These are phyloP conservation scores for Trypanosoma platydactyli DNA, from an alignment of 208 protist species.

Conservation along the genomic window DNA sequence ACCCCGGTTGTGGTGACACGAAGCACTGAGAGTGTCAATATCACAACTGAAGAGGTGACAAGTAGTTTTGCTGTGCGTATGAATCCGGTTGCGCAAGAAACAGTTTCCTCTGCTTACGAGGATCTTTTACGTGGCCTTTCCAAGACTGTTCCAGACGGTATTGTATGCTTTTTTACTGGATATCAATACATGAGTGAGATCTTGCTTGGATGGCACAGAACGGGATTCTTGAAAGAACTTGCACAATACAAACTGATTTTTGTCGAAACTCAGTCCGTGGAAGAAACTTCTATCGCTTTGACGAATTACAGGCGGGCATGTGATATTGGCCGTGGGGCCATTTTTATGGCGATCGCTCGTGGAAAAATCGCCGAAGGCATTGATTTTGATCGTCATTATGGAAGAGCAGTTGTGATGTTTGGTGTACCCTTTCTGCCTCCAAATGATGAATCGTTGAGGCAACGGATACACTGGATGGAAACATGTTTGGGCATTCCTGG, in stretches of 20 bases:
- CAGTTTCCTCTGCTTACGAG: slow-evolving; percentile 96
- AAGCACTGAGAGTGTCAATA: slow-evolving; percentile 87
- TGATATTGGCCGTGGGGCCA: slow-evolving; percentile 97
- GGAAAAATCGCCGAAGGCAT: slow-evolving; percentile 98
- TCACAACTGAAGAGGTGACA: slow-evolving; percentile 87
- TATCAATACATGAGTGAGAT: slow-evolving; percentile 96
- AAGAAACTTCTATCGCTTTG: slow-evolving; percentile 97
- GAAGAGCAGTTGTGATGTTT: slow-evolving; percentile 96
- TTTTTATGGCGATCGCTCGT: slow-evolving; percentile 98
- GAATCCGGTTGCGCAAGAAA: slow-evolving; percentile 71
- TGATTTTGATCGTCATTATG: slow-evolving; percentile 98
- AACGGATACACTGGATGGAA: slow-evolving; percentile 97
- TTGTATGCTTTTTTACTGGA: slow-evolving; percentile 97
- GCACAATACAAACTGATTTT: slow-evolving; percentile 98
- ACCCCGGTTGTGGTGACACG: slow-evolving; percentile 93
- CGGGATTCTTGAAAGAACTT: slow-evolving; percentile 92
- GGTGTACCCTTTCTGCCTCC: slow-evolving; percentile 96
- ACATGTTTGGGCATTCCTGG: slow-evolving; percentile 96
- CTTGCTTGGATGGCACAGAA: slow-evolving; percentile 91
- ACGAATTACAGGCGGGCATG: slow-evolving; percentile 97
- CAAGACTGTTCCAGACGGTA: slow-evolving; percentile 96
- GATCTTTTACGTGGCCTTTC: slow-evolving; percentile 94
- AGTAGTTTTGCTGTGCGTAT: slow-evolving; percentile 90
- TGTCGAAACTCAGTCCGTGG: slow-evolving; percentile 97
- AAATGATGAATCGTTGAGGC: slow-evolving; percentile 89